Percentiles rank a stretch among this genome's conserved stretches.
Conservation (phyloP, 805 yeast genomes). For the Saturnispora gosingensis region DNA sequence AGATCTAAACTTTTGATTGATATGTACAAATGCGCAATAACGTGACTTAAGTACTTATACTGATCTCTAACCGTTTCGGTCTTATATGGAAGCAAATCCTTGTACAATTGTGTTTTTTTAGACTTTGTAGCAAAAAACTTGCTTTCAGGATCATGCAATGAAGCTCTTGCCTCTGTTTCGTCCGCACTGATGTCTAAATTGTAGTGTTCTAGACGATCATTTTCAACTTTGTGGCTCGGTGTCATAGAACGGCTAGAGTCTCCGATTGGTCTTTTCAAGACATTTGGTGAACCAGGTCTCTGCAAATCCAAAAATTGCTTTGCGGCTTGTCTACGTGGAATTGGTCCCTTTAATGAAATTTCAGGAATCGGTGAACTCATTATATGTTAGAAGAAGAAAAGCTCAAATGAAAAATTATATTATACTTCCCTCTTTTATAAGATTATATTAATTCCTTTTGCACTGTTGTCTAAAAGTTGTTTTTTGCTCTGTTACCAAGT, state of each 20-base stretch:
- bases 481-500: not conserved
- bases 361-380: slow-evolving; percentile 15
- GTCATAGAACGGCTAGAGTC: slow-evolving; percentile 7
- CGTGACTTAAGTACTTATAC: slow-evolving; percentile 65
- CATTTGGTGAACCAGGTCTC: slow-evolving; percentile 2
- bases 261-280: not conserved
- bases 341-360: slow-evolving; percentile 8
- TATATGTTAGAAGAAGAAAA: not conserved
- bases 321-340: slow-evolving; percentile 6
- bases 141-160: slow-evolving; percentile 18
- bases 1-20: slow-evolving; percentile 70
- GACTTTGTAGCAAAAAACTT: slow-evolving; percentile 18
- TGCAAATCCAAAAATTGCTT: not conserved
- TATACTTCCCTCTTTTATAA: not conserved
- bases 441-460: not conserved
- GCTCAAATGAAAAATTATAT: not conserved
- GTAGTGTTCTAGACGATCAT: slow-evolving; percentile 20
- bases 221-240: slow-evolving; percentile 12
- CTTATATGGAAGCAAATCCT: slow-evolving; percentile 52
- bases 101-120: slow-evolving; percentile 17
- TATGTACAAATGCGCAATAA: slow-evolving; percentile 70
- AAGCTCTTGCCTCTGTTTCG: slow-evolving; percentile 24
- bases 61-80: slow-evolving; percentile 62
- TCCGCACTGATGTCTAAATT: slow-evolving; percentile 55
- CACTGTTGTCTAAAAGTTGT: not conserved